Evolutionary conservation across 768 basidiomycete species (phyloP).

Genomic region (Sistotremastrum suecicum): DNA sequence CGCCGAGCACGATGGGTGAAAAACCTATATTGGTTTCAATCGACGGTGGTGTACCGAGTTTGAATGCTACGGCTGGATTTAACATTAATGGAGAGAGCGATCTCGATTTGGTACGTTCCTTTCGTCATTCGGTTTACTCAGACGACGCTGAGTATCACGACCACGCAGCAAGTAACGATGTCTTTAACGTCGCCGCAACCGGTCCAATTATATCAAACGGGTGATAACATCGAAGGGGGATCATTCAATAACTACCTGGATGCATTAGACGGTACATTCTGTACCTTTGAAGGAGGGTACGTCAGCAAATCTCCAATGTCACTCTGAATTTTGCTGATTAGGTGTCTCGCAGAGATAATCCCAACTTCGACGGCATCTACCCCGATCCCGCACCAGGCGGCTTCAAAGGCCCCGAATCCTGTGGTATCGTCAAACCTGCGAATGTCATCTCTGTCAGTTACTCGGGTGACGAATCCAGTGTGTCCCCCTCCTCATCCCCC

Average conservation of each 20-base stretch:
- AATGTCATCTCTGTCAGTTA: constrained; percentile 12
- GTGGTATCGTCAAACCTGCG: constrained; percentile 23
- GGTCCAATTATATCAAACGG: constrained; percentile 8
- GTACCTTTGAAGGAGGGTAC: constrained; percentile 22
- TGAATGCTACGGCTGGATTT: background rate
- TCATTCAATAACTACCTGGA: constrained; percentile 33
- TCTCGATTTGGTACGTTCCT: constrained; percentile 5
- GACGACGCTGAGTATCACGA: background rate
- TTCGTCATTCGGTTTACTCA: too few species aligned
- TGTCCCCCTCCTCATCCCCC: too few species aligned
- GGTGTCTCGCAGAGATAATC: background rate
- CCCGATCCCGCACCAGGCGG: constrained; percentile 5
- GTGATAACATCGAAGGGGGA: constrained; percentile 8
- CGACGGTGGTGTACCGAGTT: constrained; percentile 1
- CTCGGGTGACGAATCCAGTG: constrained; percentile 4
- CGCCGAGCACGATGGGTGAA: background rate
- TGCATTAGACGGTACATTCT: constrained; percentile 31
- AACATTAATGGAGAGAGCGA: constrained; percentile 6
- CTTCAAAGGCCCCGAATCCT: constrained; percentile 20
- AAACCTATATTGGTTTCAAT: constrained; percentile 1
- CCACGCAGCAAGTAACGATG: background rate
- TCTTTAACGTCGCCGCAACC: constrained; percentile 1
- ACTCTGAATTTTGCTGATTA: too few species aligned
- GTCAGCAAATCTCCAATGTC: too few species aligned
- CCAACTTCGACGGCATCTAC: constrained; percentile 2